phyloP scores from a whole-genome alignment of 768 basidiomycete genomes.

The Lactarius evosmus region DNA sequence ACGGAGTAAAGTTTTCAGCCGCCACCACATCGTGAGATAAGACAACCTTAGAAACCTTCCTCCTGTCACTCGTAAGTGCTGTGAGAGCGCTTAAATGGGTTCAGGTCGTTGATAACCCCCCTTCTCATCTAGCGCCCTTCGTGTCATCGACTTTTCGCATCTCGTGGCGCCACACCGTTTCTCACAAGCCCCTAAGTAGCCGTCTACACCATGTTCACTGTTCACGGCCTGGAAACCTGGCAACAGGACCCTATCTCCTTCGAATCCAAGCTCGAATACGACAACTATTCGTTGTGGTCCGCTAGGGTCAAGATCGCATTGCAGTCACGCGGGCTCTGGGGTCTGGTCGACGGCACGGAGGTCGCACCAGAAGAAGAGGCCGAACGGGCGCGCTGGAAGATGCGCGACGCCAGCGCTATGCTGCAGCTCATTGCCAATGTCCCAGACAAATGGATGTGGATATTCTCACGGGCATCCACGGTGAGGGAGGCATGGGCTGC shows the following conservation, averaged over 20 bases:
- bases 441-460: conserved; percentile 19
- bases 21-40: no score
- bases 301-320: conserved; percentile 9
- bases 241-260: conserved; percentile 23
- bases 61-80: neutral
- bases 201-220: neutral
- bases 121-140: neutral
- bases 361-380: neutral
- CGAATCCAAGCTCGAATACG: conserved; percentile 24
- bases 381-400: conserved; percentile 14
- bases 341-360: conserved; percentile 19
- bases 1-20: no score
- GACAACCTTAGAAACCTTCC: no score
- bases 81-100: neutral
- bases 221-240: conserved; percentile 13
- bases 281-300: conserved; percentile 21
- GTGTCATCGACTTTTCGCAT: neutral
- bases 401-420: conserved; percentile 20
- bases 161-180: neutral
- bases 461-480: neutral
- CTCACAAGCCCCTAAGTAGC: neutral
- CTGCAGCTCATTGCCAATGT: conserved; percentile 20
- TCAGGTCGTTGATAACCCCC: neutral
- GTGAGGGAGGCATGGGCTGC: conserved; percentile 14
- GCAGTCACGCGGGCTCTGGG: conserved; percentile 21